phyloP scores from a whole-genome alignment of 306 rosid genomes.

The Cucumis cinereus region DNA sequence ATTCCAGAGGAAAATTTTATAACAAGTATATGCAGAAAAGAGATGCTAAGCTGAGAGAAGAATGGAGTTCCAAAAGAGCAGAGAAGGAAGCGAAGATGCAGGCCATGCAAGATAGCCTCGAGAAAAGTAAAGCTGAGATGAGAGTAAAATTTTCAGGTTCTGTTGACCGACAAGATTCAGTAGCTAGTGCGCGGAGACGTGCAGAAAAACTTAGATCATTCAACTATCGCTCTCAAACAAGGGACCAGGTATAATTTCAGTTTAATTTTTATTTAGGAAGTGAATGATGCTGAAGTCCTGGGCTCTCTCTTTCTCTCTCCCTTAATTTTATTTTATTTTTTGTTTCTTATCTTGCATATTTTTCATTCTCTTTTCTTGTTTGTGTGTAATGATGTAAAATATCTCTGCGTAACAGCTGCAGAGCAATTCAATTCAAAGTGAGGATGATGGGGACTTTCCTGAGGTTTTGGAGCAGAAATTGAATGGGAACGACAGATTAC shows the following conservation, averaged over 20 bases:
- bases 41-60: conserved; percentile 81
- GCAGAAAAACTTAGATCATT: conserved; percentile 66
- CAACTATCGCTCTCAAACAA: conserved; percentile 38
- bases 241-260: conserved; percentile 60
- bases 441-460: conserved; percentile 60
- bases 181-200: conserved; percentile 36
- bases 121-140: conserved; percentile 73
- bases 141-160: conserved; percentile 65
- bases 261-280: conserved; percentile 2
- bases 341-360: not conserved
- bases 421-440: conserved; percentile 56
- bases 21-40: conserved; percentile 86
- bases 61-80: conserved; percentile 70
- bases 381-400: not conserved
- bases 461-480: conserved; percentile 50
- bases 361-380: not conserved
- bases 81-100: conserved; percentile 94
- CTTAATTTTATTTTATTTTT: not conserved
- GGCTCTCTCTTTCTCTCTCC: not conserved
- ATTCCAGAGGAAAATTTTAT: conserved; percentile 80
- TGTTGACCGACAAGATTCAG: conserved; percentile 38
- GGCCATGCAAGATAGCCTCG: conserved; percentile 92
- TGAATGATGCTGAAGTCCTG: not conserved
- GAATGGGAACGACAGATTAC: conserved; percentile 26
- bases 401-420: conserved; percentile 37